These are phyloP conservation scores for Penicillium freii DNA, from an alignment of 2,329 filamentous ascomycete genomes.

Conservation along the genomic window DNA sequence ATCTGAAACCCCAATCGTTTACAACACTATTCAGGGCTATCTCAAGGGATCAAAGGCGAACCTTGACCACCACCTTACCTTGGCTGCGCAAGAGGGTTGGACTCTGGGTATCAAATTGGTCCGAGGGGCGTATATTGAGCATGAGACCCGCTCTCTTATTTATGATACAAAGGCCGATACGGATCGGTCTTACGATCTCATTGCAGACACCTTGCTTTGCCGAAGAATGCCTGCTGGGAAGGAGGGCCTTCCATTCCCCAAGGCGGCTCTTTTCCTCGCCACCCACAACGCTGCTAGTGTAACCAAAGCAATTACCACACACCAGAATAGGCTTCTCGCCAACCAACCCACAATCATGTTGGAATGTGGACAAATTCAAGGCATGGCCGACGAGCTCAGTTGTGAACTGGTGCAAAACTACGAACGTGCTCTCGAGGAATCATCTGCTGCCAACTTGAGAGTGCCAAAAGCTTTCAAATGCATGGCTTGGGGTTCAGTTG, in stretches of 20 bases:
- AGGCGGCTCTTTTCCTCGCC: constrained; percentile 51
- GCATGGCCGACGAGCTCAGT: constrained; percentile 87
- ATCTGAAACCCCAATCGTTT: constrained; percentile 32
- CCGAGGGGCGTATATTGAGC: constrained; percentile 47
- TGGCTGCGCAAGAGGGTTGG: constrained; percentile 43
- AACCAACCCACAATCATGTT: constrained; percentile 41
- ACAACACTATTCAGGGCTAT: constrained; percentile 49
- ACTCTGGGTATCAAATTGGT: constrained; percentile 46
- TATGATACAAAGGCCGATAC: constrained; percentile 41
- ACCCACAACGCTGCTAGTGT: constrained; percentile 53
- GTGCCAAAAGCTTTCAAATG: constrained; percentile 52
- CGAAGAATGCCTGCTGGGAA: constrained; percentile 38
- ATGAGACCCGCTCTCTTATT: constrained; percentile 38
- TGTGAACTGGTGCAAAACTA: constrained; percentile 46
- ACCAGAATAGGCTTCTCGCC: constrained; percentile 37
- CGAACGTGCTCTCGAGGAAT: constrained; percentile 18
- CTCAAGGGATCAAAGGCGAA: constrained; percentile 44
- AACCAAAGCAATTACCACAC: constrained; percentile 41
- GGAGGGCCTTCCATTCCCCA: constrained; percentile 16
- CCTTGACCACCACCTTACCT: constrained; percentile 38
- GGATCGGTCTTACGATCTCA: constrained; percentile 49
- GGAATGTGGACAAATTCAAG: constrained; percentile 74
- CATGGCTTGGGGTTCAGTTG: constrained; percentile 54
- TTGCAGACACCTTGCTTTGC: constrained; percentile 49
- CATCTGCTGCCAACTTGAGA: constrained; percentile 30